These are phyloP conservation scores for Globisporangium parvum DNA, from an alignment of 352 stramenopile species.

Conservation along the genomic window DNA sequence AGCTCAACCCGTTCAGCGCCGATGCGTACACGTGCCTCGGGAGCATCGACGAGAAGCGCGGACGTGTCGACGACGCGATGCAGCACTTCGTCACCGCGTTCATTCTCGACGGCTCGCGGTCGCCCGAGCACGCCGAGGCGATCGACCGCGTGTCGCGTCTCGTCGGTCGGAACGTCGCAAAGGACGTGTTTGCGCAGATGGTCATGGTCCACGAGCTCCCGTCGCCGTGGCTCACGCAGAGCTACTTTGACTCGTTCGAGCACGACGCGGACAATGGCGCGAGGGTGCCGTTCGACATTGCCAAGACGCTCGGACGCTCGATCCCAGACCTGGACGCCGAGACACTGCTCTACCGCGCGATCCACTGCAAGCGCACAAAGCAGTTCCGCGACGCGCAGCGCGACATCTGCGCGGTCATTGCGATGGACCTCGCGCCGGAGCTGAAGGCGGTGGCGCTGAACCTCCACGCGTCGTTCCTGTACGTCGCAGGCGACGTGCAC, in stretches of 20 bases:
- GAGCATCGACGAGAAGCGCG: slow-evolving; percentile 49
- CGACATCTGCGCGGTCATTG: slow-evolving; percentile 34
- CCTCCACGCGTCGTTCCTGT: slow-evolving; percentile 75
- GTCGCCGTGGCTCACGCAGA: slow-evolving; percentile 71
- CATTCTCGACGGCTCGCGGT: slow-evolving; percentile 75
- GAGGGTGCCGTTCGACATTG: slow-evolving; percentile 53
- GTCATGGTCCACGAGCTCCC: slow-evolving; percentile 67
- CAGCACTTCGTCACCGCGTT: slow-evolving; percentile 81
- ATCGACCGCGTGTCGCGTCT: slow-evolving; percentile 69
- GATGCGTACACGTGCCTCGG: slow-evolving; percentile 68
- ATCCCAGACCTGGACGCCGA: slow-evolving; percentile 41
- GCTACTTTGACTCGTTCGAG: slow-evolving; percentile 84
- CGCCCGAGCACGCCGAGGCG: slow-evolving; percentile 49
- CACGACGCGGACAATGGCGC: slow-evolving; percentile 63
- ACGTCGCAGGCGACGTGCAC: slow-evolving; percentile 73
- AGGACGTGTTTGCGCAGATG: slow-evolving; percentile 64
- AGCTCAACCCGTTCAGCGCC: slow-evolving; percentile 62
- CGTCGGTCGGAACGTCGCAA: slow-evolving; percentile 60
- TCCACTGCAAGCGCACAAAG: slow-evolving; percentile 60
- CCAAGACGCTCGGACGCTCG: slow-evolving; percentile 36
- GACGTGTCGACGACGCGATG: slow-evolving; percentile 53
- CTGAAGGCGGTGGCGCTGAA: slow-evolving; percentile 59
- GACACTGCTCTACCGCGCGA: slow-evolving; percentile 50
- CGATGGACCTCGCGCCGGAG: slow-evolving; percentile 31
- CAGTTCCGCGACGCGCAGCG: slow-evolving; percentile 44